Conservation (phyloP, 2,329 filamentous ascomycete species). For the Penicillium sp. region DNA sequence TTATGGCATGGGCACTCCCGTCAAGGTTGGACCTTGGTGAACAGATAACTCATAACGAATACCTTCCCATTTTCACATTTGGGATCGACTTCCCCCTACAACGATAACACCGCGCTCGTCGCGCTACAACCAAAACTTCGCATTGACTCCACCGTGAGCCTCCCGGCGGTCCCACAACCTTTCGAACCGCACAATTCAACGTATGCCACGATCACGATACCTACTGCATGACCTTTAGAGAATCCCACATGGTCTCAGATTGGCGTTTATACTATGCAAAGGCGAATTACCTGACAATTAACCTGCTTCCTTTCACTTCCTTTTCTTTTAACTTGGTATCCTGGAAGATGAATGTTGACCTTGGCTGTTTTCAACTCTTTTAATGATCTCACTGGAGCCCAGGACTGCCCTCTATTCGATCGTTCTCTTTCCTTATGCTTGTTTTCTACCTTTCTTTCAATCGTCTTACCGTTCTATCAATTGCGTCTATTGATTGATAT, state of each 20-base stretch:
- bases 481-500: not conserved
- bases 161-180: slow-evolving; percentile 19
- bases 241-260: slow-evolving; percentile 35
- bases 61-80: not conserved
- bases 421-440: slow-evolving; percentile 21
- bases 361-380: slow-evolving; percentile 9
- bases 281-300: slow-evolving; percentile 24
- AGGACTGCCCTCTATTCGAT: not conserved
- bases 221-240: slow-evolving; percentile 44
- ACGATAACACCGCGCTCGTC: not conserved
- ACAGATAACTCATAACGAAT: slow-evolving; percentile 6
- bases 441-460: slow-evolving; percentile 14
- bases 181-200: slow-evolving; percentile 31
- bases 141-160: slow-evolving; percentile 16
- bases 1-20: slow-evolving; percentile 55
- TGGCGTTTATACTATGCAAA: slow-evolving; percentile 42
- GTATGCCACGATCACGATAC: slow-evolving; percentile 49
- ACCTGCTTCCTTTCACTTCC: slow-evolving; percentile 9
- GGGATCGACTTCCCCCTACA: not conserved
- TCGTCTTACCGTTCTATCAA: not conserved
- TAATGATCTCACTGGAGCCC: slow-evolving; percentile 8
- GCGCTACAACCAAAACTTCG: slow-evolving; percentile 11
- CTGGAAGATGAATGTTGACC: slow-evolving; percentile 7
- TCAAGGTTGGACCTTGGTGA: slow-evolving; percentile 60
- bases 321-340: slow-evolving; percentile 7